Percentiles rank a stretch among this genome's conserved stretches.
Evolutionary conservation across 345 rosid genomes (phyloP).

Genomic region (Corchorus capsularis): DNA sequence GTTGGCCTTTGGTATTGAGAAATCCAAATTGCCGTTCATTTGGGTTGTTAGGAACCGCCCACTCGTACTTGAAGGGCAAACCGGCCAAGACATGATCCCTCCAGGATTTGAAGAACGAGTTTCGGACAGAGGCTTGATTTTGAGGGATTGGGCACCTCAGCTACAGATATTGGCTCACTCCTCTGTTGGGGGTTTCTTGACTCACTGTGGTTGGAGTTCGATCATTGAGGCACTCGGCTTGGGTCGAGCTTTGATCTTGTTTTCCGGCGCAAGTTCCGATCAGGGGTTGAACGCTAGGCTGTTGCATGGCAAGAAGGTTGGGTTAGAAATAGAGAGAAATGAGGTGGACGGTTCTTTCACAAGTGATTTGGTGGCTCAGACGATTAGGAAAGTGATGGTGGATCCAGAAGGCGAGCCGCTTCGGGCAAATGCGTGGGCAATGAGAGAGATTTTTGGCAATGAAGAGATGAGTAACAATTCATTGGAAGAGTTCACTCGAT

Average conservation of each 20-base stretch:
- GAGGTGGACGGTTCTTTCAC: constrained; percentile 44
- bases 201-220: constrained; percentile 26
- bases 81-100: constrained; percentile 6
- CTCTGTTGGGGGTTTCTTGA: constrained; percentile 43
- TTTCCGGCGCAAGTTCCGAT: constrained; percentile 48
- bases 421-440: constrained; percentile 26
- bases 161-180: constrained; percentile 36
- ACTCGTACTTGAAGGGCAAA: too few relatives aligned
- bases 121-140: background rate
- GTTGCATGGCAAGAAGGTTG: constrained; percentile 50
- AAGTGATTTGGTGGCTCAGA: constrained; percentile 38
- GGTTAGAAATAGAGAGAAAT: constrained; percentile 36
- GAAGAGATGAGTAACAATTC: constrained; percentile 18
- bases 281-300: constrained; percentile 40
- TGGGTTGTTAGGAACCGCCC: constrained; percentile 49
- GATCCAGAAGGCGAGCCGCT: constrained; percentile 29
- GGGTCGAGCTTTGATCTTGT: constrained; percentile 53
- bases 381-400: constrained; percentile 36
- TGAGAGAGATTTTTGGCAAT: constrained; percentile 31
- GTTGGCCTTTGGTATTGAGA: constrained; percentile 52
- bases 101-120: constrained; percentile 18
- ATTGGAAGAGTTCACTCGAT: constrained; percentile 22
- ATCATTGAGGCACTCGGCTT: constrained; percentile 45
- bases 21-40: constrained; percentile 44
- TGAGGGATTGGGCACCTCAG: constrained; percentile 53